Percentiles rank a stretch among this genome's conserved stretches.
These are phyloP conservation scores for Physcomitrium patens DNA, from an alignment of 225 moss, liverwort and hornwort species.

Conservation along the genomic window DNA sequence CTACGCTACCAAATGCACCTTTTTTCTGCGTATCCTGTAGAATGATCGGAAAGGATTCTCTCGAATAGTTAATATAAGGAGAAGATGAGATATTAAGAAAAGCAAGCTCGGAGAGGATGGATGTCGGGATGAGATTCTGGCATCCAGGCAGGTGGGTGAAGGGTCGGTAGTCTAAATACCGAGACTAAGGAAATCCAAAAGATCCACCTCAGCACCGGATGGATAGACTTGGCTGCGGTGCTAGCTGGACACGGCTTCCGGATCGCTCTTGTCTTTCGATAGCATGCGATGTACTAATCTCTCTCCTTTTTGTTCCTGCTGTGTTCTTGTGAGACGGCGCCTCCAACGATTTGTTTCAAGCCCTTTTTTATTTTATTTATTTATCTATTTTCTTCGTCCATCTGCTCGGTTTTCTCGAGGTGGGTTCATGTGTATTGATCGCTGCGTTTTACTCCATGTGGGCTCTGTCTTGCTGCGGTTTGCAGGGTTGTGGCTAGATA, in stretches of 20 bases:
- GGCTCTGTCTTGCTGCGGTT: not conserved
- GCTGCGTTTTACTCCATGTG: no score
- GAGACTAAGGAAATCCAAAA: not conserved
- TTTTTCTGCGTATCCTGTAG: not conserved
- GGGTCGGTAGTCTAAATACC: slow-evolving; percentile 13
- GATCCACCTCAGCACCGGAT: slow-evolving; percentile 35
- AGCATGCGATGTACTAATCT: not conserved
- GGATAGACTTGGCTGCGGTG: not conserved
- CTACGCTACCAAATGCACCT: no score
- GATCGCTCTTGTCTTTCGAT: not conserved
- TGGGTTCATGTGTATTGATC: not conserved
- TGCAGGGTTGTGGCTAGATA: not conserved
- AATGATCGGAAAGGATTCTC: no score
- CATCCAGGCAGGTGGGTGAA: not conserved
- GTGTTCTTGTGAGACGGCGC: not conserved
- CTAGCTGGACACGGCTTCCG: not conserved
- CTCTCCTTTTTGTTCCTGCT: not conserved
- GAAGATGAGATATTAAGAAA: no score
- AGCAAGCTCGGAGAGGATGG: not conserved
- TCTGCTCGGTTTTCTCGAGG: not conserved
- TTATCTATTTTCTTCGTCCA: not conserved
- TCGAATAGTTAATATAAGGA: no score
- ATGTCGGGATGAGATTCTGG: not conserved
- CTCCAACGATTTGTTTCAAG: slow-evolving; percentile 23
- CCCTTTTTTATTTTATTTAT: no score